Evolutionary conservation across 257 asterid species (phyloP).

Genomic region (Solanum verrucosum): DNA sequence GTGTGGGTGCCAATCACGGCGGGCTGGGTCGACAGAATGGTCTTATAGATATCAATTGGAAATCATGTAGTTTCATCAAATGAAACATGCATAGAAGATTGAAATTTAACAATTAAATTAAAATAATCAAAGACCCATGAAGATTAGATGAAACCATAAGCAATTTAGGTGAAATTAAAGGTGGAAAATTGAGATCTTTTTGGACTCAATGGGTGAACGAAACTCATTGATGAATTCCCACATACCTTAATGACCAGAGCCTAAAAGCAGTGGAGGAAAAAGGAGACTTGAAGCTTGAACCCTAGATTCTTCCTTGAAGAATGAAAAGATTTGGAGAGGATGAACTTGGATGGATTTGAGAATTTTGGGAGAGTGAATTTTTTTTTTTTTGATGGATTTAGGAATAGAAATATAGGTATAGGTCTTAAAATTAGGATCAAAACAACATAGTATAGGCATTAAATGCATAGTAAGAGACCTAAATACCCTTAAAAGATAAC

Average conservation of each 20-base stretch:
- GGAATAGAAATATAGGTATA: neutral
- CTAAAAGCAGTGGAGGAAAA: neutral
- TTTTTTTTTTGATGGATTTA: no score
- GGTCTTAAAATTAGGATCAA: neutral
- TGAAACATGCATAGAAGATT: no score
- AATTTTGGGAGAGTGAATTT: neutral
- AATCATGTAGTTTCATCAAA: no score
- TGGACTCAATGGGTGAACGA: neutral
- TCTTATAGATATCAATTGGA: no score
- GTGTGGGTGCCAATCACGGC: no score
- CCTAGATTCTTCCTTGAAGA: neutral
- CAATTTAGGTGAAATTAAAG: neutral
- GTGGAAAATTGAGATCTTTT: neutral
- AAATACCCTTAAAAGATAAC: neutral
- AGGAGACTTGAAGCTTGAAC: neutral
- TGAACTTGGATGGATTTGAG: neutral
- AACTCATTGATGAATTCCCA: neutral
- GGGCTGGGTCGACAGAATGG: no score
- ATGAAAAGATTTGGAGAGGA: neutral
- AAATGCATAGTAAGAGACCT: neutral
- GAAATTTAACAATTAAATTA: neutral
- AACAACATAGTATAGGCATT: neutral
- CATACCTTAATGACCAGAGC: neutral
- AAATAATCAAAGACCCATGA: neutral
- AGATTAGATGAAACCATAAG: neutral